phyloP scores from a whole-genome alignment of 2,329 filamentous ascomycete species.

The Pseudocercospora fuligena region DNA sequence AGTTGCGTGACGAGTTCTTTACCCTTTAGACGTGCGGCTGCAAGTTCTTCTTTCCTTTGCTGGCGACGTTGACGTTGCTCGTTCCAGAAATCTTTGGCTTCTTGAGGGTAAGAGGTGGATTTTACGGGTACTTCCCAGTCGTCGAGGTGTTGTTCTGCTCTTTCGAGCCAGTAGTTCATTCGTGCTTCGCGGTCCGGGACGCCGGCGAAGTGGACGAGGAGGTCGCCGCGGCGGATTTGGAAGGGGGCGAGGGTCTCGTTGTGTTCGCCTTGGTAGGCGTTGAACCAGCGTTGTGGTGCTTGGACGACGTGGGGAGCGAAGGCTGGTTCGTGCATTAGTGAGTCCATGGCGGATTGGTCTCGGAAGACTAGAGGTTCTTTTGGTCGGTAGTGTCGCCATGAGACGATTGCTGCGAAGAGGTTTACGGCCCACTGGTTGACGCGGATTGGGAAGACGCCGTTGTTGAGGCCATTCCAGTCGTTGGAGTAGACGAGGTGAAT shows the following conservation, averaged over 20 bases:
- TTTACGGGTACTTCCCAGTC: slow-evolving; percentile 47
- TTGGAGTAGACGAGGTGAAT: slow-evolving; percentile 45
- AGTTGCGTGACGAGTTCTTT: slow-evolving; percentile 34
- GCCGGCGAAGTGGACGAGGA: slow-evolving; percentile 52
- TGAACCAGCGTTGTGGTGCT: slow-evolving; percentile 52
- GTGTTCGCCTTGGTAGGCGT: slow-evolving; percentile 48
- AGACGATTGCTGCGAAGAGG: slow-evolving; percentile 46
- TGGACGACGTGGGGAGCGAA: slow-evolving; percentile 43
- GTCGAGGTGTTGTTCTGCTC: slow-evolving; percentile 44
- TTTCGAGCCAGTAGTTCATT: slow-evolving; percentile 46
- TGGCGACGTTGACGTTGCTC: slow-evolving; percentile 37
- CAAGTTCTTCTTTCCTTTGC: slow-evolving; percentile 30
- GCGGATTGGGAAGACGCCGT: slow-evolving; percentile 50
- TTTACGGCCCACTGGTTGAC: slow-evolving; percentile 47
- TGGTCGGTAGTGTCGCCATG: slow-evolving; percentile 47
- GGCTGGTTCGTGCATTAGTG: slow-evolving; percentile 41
- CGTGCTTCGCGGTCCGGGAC: slow-evolving; percentile 40
- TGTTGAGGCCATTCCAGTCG: slow-evolving; percentile 51
- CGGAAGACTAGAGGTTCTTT: slow-evolving; percentile 43
- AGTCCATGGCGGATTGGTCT: slow-evolving; percentile 50
- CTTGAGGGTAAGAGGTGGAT: slow-evolving; percentile 44
- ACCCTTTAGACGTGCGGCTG: slow-evolving; percentile 30
- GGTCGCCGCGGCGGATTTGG: slow-evolving; percentile 47
- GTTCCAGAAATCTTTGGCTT: slow-evolving; percentile 44
- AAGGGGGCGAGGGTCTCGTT: slow-evolving; percentile 44